Conservation (phyloP, 1,284 basidiomycete species). For the Xanthoconium separans region DNA sequence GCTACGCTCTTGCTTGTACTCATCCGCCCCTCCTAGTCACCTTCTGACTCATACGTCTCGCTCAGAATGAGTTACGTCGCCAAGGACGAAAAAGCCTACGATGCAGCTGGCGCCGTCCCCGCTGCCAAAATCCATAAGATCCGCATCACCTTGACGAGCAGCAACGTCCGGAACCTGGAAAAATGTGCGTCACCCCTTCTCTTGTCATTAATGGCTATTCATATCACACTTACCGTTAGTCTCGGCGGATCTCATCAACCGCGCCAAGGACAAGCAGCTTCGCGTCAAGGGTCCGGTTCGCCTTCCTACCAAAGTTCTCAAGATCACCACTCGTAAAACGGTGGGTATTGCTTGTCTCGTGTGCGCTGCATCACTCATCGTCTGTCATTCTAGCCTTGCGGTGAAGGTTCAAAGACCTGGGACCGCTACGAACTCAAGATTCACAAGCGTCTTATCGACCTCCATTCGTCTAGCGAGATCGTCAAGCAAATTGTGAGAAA, state of each 20-base stretch:
- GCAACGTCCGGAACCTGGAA: conserved; percentile 98
- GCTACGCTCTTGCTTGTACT: background rate
- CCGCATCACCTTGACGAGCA: conserved; percentile 97
- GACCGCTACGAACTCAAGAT: conserved; percentile 99
- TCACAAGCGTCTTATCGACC: conserved; percentile 99
- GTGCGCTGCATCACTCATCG: conserved; percentile 3
- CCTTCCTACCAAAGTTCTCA: conserved; percentile 97
- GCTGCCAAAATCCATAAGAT: conserved; percentile 98
- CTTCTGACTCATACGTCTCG: conserved; percentile 58
- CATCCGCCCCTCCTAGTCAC: conserved; percentile 52
- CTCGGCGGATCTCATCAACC: conserved; percentile 95
- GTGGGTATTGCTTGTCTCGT: conserved; percentile 45
- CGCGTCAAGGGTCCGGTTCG: conserved; percentile 99
- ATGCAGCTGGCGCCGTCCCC: conserved; percentile 85
- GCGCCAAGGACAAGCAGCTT: conserved; percentile 99
- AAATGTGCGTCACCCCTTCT: conserved; percentile 67
- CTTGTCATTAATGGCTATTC: fast-evolving
- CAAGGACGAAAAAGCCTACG: conserved; percentile 98
- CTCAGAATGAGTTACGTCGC: conserved; percentile 98
- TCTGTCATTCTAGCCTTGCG: conserved; percentile 73
- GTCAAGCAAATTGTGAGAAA: conserved; percentile 96
- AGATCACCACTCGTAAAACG: conserved; percentile 98
- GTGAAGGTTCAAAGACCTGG: conserved; percentile 99
- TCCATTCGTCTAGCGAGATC: conserved; percentile 97
- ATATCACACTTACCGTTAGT: conserved; percentile 48